Base-by-base conservation (phyloP, 139 green algal species). In the Closterium sp. region DNA sequence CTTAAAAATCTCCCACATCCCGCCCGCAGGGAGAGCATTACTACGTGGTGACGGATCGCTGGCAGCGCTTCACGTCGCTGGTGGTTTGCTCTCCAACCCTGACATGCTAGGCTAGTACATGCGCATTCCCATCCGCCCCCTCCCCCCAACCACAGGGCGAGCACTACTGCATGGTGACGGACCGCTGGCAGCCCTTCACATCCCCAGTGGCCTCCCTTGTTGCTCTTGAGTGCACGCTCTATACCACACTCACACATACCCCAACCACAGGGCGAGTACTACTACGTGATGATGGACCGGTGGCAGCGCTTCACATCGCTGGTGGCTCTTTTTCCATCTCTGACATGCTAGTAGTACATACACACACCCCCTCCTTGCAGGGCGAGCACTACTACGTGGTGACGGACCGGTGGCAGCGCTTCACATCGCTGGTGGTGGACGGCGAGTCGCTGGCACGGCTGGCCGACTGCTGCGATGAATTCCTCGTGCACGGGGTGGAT, bases 401-500 rank as follows among this genome's bases (percentile, higher is more conserved):
- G 86, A 96, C 90, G 27, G 95, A 96, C 88, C 70, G 95, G 1
- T 96, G 95, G 95, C 95, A 96, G 88, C 91, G 90, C 32, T 96
- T 96, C 91, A 96, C 42, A 10, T 89, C 95, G 50, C 70, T 96
- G 19, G 42, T 27, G 85, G 92, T 99, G 22, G 91, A 91, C 84
- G 87, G 94, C 32, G 90, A 94, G 13, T 97, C 95, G 7, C 93
- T 99, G 38, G 94, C 28, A 0, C 0, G 92, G 6, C 96, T 99
- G 32, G 96, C 97, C 0, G 85, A 93, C 31, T 97, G 91, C 89
- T 98, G 97, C 91, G 96, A 97, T 88, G 98, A 99, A 96, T 99
- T 99, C 90, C 94, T 99, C 91, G 98, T 96, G 31, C 98, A 99
- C 94, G 98, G 97, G 0, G 98, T 99, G 32, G 98, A 99, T 91